These are phyloP conservation scores for Murraya paniculata DNA, from an alignment of 345 rosid species.

Conservation along the genomic window DNA sequence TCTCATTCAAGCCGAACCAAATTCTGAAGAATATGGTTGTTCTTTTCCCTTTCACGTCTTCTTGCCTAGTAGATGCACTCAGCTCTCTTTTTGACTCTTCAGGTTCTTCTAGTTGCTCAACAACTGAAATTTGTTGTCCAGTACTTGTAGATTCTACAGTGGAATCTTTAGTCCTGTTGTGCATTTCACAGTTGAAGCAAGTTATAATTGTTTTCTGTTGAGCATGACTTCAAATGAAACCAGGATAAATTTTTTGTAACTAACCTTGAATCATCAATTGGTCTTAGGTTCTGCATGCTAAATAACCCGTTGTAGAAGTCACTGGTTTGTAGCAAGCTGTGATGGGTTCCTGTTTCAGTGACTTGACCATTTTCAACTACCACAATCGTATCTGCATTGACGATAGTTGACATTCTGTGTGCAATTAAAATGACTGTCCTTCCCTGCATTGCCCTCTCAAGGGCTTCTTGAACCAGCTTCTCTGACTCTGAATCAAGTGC, in stretches of 20 bases:
- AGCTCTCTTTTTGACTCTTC: neutral
- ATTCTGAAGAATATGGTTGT: slow-evolving; percentile 45
- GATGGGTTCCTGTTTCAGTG: slow-evolving; percentile 54
- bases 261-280: slow-evolving; percentile 35
- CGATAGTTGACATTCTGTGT: slow-evolving; percentile 58
- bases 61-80: slow-evolving; percentile 18
- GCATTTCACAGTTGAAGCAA: neutral
- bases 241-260: neutral
- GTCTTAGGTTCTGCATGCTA: slow-evolving; percentile 45
- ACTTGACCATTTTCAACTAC: slow-evolving; percentile 57
- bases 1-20: slow-evolving; percentile 47
- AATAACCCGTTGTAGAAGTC: slow-evolving; percentile 38
- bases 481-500: slow-evolving; percentile 67
- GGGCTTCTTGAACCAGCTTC: slow-evolving; percentile 59
- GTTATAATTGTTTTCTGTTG: neutral
- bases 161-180: slow-evolving; percentile 23
- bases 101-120: slow-evolving; percentile 14
- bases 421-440: slow-evolving; percentile 61
- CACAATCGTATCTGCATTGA: slow-evolving; percentile 54
- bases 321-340: slow-evolving; percentile 43
- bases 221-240: neutral
- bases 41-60: slow-evolving; percentile 13
- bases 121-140: slow-evolving; percentile 12
- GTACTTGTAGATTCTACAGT: slow-evolving; percentile 15
- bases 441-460: slow-evolving; percentile 56